phyloP scores from a whole-genome alignment of 306 rosid species.

The Corylus heterophylla region DNA sequence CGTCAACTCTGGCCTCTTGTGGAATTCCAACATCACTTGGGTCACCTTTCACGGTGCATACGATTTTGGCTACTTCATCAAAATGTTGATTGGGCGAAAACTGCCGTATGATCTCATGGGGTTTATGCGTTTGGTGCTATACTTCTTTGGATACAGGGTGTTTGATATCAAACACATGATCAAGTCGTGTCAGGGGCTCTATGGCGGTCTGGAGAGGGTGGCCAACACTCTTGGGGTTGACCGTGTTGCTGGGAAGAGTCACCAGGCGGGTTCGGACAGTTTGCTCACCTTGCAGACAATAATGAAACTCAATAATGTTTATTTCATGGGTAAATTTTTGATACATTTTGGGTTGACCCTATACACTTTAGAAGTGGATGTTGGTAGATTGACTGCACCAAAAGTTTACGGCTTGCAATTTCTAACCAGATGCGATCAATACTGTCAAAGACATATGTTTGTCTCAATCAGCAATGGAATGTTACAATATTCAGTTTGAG shows the following conservation, averaged over 20 bases:
- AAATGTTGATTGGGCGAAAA: neutral
- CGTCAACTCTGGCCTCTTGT: neutral
- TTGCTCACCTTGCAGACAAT: neutral
- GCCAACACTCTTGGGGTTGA: neutral
- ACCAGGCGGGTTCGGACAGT: neutral
- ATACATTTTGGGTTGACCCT: no score
- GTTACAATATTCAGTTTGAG: slow-evolving; percentile 53
- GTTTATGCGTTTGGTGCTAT: neutral
- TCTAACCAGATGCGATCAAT: no score
- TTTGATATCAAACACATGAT: neutral
- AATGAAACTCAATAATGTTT: neutral
- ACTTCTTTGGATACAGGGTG: neutral
- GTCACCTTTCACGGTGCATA: neutral
- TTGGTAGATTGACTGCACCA: no score
- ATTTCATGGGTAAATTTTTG: neutral
- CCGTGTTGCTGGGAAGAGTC: neutral
- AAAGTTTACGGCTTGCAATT: no score
- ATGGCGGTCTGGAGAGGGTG: neutral
- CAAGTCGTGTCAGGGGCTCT: neutral
- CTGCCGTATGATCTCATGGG: neutral
- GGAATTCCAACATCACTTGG: neutral
- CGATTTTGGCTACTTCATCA: neutral
- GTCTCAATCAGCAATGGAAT: slow-evolving; percentile 83
- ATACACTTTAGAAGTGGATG: no score
- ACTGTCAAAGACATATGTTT: no score